Evolutionary conservation across 2,329 filamentous ascomycete genomes (phyloP).

Genomic region (Nemania abortiva): DNA sequence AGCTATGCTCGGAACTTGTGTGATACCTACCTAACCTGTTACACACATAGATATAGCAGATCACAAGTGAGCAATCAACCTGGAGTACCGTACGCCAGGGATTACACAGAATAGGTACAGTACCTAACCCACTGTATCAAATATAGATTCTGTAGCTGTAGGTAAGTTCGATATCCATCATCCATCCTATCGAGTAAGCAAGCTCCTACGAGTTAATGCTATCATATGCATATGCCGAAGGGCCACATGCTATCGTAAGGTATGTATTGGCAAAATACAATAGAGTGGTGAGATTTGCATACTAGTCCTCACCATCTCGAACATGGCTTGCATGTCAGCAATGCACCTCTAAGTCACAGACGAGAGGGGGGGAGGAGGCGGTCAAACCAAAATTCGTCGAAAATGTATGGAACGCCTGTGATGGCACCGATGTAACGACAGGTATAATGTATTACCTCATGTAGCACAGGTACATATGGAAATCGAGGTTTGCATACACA

Average conservation of each 20-base stretch:
- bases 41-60: not conserved
- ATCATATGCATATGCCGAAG: constrained; percentile 28
- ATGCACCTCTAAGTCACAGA: constrained; percentile 33
- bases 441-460: constrained; percentile 16
- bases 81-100: not conserved
- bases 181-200: not conserved
- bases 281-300: constrained; percentile 25
- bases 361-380: constrained; percentile 23
- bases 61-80: not conserved
- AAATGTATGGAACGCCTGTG: constrained; percentile 1
- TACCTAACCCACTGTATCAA: too few relatives aligned
- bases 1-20: not conserved
- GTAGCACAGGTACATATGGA: constrained; percentile 9
- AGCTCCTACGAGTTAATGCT: constrained; percentile 1
- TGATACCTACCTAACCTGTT: not conserved
- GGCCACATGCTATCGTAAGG: constrained; percentile 7
- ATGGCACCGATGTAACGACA: constrained; percentile 16
- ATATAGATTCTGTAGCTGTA: too few relatives aligned
- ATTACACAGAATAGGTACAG: not conserved
- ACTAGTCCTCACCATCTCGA: constrained; percentile 28
- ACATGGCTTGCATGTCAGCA: constrained; percentile 41
- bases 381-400: constrained; percentile 18
- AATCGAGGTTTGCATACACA: constrained; percentile 10
- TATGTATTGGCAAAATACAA: constrained; percentile 9
- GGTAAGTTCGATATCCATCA: not conserved